Percentiles rank a stretch among this genome's conserved stretches.
phyloP scores from a whole-genome alignment of 495 filamentous ascomycete species.

The Pyrenula massariospora region DNA sequence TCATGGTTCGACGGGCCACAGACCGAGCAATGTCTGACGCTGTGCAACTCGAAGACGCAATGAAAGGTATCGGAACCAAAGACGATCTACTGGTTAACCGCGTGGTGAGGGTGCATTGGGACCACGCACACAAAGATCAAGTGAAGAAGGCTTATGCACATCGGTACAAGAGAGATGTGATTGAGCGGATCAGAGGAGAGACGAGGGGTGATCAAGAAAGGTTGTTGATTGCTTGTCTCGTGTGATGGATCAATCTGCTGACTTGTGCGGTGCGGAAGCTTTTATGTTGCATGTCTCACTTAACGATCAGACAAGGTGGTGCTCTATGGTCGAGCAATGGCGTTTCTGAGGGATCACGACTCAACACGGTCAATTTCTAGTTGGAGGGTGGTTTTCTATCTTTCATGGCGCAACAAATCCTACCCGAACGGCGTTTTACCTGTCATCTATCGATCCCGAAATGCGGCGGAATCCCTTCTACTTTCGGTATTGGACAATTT shows the following conservation, averaged over 20 bases:
- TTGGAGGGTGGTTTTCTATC: too few relatives aligned
- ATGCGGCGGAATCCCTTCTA: too few relatives aligned
- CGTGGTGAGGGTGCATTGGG: conserved; percentile 70
- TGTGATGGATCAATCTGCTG: neutral
- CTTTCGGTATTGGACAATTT: too few relatives aligned
- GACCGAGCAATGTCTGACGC: conserved; percentile 81
- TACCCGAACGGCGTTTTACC: too few relatives aligned
- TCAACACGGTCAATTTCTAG: too few relatives aligned
- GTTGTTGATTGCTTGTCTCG: conserved; percentile 16
- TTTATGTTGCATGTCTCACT: neutral
- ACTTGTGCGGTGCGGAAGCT: neutral
- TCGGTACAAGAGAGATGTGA: conserved; percentile 48
- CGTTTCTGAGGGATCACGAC: too few relatives aligned
- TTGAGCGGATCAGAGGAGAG: conserved; percentile 59
- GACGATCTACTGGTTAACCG: conserved; percentile 66
- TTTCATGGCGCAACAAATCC: too few relatives aligned
- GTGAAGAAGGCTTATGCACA: conserved; percentile 64
- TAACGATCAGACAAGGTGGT: neutral
- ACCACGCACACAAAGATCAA: conserved; percentile 53
- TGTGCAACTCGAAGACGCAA: conserved; percentile 64
- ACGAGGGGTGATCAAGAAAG: conserved; percentile 78
- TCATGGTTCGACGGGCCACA: conserved; percentile 61
- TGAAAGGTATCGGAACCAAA: conserved; percentile 80
- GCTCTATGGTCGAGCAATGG: too few relatives aligned
- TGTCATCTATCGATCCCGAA: too few relatives aligned